These are phyloP conservation scores for Coniosporium tulheliwenetii DNA, from an alignment of 2,329 filamentous ascomycete genomes.

Conservation along the genomic window DNA sequence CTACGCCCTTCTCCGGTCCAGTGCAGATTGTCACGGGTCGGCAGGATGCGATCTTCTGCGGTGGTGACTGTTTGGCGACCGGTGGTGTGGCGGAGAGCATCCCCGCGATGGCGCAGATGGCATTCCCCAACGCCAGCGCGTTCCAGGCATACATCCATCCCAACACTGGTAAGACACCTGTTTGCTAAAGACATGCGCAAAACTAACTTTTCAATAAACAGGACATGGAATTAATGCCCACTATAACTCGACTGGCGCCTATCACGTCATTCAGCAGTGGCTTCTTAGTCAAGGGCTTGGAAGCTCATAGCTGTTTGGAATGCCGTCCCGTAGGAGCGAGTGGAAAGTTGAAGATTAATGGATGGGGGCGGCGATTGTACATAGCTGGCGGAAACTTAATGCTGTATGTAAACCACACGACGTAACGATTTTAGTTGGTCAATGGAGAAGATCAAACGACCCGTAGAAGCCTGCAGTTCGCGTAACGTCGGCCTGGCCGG, in stretches of 20 bases:
- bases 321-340: no score
- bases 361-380: no score
- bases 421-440: no score
- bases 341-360: no score
- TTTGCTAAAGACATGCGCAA: no score
- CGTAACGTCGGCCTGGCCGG: no score
- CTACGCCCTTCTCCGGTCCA: conserved; percentile 32
- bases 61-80: conserved; percentile 40
- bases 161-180: conserved; percentile 14
- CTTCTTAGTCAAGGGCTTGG: neutral
- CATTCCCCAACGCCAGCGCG: conserved; percentile 28
- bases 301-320: neutral
- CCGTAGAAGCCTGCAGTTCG: no score
- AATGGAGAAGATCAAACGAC: no score
- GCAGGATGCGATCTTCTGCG: conserved; percentile 32
- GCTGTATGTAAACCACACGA: no score
- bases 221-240: conserved; percentile 1
- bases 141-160: conserved; percentile 41
- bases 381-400: no score
- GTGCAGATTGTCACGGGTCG: conserved; percentile 44
- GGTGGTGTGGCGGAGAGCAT: conserved; percentile 24
- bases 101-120: conserved; percentile 23
- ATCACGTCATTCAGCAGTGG: neutral
- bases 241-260: neutral
- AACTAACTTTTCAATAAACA: no score